phyloP scores from a whole-genome alignment of 106 monocot species.

The Alisma plantagoaquatica region DNA sequence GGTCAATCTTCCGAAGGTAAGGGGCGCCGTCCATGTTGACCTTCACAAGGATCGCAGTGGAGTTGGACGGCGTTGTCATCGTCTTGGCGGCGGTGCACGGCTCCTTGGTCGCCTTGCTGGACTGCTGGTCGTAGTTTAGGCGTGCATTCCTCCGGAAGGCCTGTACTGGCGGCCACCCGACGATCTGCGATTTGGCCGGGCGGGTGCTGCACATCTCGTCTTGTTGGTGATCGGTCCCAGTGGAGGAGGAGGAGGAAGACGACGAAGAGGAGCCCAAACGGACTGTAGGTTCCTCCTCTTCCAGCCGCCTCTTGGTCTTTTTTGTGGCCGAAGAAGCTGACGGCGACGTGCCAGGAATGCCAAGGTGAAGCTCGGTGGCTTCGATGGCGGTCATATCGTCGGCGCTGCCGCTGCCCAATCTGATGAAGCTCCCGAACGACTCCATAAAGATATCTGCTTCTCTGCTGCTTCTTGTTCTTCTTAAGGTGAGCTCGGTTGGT shows the following conservation, averaged over 20 bases:
- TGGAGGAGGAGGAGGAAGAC: not conserved
- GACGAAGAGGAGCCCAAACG: not conserved
- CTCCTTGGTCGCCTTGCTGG: too few relatives aligned
- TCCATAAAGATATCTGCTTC: not conserved
- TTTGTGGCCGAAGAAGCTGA: not conserved
- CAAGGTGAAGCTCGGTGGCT: slow-evolving; percentile 66
- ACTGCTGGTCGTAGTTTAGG: too few relatives aligned
- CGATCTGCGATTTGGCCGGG: slow-evolving; percentile 43
- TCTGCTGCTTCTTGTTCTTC: not conserved
- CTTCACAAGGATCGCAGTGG: slow-evolving; percentile 43
- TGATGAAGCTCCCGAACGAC: not conserved
- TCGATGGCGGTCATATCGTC: slow-evolving; percentile 20
- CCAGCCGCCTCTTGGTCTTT: slow-evolving; percentile 19
- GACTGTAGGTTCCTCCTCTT: not conserved
- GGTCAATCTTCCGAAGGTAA: too few relatives aligned
- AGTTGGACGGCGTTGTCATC: slow-evolving; percentile 18
- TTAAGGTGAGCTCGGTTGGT: not conserved
- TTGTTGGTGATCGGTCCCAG: slow-evolving; percentile 1
- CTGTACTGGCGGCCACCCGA: slow-evolving; percentile 77
- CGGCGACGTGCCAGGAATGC: slow-evolving; percentile 36
- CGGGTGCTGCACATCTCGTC: not conserved
- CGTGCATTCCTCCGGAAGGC: too few relatives aligned
- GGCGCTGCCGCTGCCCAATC: too few relatives aligned
- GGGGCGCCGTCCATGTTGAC: too few relatives aligned
- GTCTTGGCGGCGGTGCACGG: too few relatives aligned